Evolutionary conservation across 495 filamentous ascomycete species (phyloP).

Genomic region (Thermothielavioides terrestris): DNA sequence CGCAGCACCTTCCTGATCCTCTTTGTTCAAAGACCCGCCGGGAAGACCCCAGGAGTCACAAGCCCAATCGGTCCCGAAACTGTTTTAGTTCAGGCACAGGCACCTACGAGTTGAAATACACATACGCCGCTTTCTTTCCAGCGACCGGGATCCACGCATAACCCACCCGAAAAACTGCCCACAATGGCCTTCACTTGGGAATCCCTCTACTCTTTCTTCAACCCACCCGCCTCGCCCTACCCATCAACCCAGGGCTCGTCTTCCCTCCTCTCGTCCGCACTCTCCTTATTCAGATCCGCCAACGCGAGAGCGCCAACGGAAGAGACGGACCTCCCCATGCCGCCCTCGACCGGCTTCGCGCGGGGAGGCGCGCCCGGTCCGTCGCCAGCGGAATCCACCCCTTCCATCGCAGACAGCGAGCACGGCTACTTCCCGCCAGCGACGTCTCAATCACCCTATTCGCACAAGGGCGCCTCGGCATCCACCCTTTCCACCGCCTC

Average conservation of each 20-base stretch:
- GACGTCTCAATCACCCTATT: not conserved
- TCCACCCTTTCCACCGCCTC: constrained; percentile 8
- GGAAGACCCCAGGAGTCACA: constrained; percentile 4
- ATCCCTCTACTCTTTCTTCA: constrained; percentile 6
- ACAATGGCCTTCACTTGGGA: constrained; percentile 8
- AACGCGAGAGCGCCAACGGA: not conserved
- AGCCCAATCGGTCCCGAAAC: not conserved
- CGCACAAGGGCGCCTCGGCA: constrained; percentile 11
- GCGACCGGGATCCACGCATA: not conserved
- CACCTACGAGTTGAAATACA: not conserved
- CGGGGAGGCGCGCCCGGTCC: not conserved
- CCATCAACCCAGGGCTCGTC: not conserved
- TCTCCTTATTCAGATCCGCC: not conserved
- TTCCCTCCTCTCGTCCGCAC: not conserved
- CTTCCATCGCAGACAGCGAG: not conserved
- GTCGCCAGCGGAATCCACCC: constrained; percentile 1
- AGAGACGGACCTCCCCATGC: not conserved
- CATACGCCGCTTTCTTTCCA: not conserved
- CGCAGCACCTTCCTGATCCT: not conserved
- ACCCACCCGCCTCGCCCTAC: constrained; percentile 1
- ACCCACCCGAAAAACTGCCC: not conserved
- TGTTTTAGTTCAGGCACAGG: not conserved
- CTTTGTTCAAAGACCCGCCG: not conserved
- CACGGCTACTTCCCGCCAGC: constrained; percentile 8
- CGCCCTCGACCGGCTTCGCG: not conserved